These are phyloP conservation scores for Solanum hybrid DNA, from an alignment of 305 asterid species.

Conservation along the genomic window DNA sequence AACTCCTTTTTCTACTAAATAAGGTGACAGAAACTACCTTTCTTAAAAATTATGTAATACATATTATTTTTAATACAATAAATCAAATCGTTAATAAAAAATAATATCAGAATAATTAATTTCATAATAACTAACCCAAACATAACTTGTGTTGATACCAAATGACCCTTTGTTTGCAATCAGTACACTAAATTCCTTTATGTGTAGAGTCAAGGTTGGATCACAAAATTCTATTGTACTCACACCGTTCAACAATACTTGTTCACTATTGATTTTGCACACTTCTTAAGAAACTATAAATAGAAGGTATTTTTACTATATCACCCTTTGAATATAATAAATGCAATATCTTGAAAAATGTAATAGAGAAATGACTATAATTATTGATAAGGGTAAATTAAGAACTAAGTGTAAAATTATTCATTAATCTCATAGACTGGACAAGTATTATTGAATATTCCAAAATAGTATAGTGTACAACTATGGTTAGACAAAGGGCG, in stretches of 20 bases:
- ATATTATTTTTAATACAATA: no score
- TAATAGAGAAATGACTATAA: no score
- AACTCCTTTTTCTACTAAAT: not conserved
- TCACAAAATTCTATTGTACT: not conserved
- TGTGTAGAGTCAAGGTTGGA: not conserved
- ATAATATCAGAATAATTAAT: not conserved
- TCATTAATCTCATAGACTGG: not conserved
- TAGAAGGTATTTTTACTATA: no score
- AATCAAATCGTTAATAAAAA: not conserved
- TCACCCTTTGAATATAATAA: no score
- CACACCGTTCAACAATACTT: fast-evolving
- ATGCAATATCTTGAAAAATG: no score
- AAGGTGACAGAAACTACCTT: no score
- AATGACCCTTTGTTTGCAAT: not conserved
- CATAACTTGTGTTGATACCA: not conserved
- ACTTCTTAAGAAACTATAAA: no score
- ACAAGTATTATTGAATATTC: not conserved
- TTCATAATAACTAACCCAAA: not conserved
- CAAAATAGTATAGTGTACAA: no score
- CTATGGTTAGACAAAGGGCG: no score
- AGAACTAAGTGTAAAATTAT: no score
- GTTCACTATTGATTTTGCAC: no score
- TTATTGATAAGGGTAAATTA: no score
- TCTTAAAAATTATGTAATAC: not conserved
- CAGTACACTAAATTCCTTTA: not conserved